A percentile compares a stretch with the other conserved stretches of the same genome.
Conservation (phyloP, 148 eudicot species). For the Vaccinium corymbosum region DNA sequence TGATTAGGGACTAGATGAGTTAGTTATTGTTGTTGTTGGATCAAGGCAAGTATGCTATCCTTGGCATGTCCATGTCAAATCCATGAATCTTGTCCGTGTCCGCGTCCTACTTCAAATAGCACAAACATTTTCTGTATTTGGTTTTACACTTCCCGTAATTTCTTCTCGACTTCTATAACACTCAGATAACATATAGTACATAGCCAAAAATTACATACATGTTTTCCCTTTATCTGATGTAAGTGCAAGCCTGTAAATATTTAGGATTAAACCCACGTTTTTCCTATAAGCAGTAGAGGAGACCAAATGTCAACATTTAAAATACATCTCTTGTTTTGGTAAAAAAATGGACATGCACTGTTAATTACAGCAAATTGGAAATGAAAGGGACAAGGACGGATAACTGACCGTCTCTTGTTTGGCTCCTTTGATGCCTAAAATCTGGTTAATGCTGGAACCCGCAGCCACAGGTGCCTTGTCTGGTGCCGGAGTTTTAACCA, state of each 20-base stretch:
- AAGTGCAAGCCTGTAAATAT: not conserved
- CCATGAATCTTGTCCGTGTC: not conserved
- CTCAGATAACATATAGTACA: not conserved
- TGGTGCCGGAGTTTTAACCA: conserved; percentile 69
- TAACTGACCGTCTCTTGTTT: conserved; percentile 59
- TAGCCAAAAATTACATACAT: not conserved
- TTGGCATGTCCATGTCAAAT: not conserved
- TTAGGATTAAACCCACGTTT: not conserved
- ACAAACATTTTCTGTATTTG: not conserved
- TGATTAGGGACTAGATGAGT: too few species aligned
- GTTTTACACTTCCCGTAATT: not conserved
- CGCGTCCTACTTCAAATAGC: not conserved
- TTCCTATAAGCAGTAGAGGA: not conserved
- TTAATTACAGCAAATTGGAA: not conserved
- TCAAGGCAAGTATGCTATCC: too few species aligned
- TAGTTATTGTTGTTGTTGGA: too few species aligned
- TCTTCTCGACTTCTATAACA: not conserved
- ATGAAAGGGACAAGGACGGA: not conserved
- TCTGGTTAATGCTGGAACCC: conserved; percentile 87
- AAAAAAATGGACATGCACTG: not conserved
- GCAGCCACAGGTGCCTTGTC: conserved; percentile 71
- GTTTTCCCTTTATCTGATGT: not conserved
- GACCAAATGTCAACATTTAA: not conserved
- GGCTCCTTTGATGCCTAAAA: conserved; percentile 95
- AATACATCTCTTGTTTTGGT: not conserved